These are phyloP conservation scores for Fusarium austroafricanum DNA, from an alignment of 2,329 filamentous ascomycete genomes.

Conservation along the genomic window DNA sequence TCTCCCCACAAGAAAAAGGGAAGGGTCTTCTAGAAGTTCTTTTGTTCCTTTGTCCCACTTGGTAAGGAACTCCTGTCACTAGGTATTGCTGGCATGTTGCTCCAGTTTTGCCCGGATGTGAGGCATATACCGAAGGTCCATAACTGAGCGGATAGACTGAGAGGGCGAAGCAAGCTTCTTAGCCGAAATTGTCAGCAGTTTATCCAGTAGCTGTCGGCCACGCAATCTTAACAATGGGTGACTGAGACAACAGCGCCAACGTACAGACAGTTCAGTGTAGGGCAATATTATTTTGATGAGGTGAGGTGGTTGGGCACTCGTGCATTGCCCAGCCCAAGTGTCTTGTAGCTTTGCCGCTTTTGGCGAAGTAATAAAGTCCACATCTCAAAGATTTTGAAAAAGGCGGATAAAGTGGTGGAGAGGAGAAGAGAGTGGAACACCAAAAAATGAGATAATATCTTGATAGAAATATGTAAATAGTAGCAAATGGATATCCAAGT, in stretches of 20 bases:
- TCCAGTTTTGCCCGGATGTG: slow-evolving; percentile 33
- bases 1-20: slow-evolving; percentile 23
- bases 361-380: slow-evolving; percentile 12
- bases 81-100: slow-evolving; percentile 1
- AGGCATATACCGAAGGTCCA: slow-evolving; percentile 29
- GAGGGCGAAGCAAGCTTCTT: slow-evolving; percentile 4
- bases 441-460: slow-evolving; percentile 9
- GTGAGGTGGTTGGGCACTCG: slow-evolving; percentile 40
- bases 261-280: not conserved
- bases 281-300: slow-evolving; percentile 8
- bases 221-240: slow-evolving; percentile 15
- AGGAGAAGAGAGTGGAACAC: slow-evolving; percentile 1
- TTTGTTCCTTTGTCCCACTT: slow-evolving; percentile 26
- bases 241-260: slow-evolving; percentile 16
- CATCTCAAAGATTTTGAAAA: not conserved
- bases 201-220: slow-evolving; percentile 16
- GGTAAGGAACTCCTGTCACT: slow-evolving; percentile 17
- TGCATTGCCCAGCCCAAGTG: slow-evolving; percentile 32
- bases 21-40: slow-evolving; percentile 36
- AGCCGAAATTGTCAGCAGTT: slow-evolving; percentile 14
- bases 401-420: slow-evolving; percentile 5
- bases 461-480: slow-evolving; percentile 30
- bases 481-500: slow-evolving; percentile 43
- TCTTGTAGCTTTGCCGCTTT: slow-evolving; percentile 23
- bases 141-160: not conserved